phyloP scores from a whole-genome alignment of 2,329 filamentous ascomycete species.

The Fusarium torulosum region DNA sequence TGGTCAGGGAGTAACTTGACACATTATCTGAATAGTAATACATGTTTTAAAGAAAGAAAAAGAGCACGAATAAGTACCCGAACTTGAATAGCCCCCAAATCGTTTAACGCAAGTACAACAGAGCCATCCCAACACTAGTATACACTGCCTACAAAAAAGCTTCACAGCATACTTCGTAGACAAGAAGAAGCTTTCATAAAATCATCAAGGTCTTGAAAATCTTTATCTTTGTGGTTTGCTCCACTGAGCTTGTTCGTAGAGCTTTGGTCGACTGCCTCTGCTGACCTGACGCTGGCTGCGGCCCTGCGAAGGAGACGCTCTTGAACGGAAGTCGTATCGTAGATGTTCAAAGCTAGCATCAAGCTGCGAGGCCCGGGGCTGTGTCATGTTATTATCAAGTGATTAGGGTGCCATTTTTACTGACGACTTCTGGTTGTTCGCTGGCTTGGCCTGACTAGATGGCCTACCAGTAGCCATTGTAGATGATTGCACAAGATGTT shows the following conservation, averaged over 20 bases:
- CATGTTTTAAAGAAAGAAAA: background rate
- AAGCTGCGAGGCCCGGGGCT: background rate
- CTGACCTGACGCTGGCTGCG: background rate
- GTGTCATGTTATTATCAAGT: background rate
- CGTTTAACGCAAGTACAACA: background rate
- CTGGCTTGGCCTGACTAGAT: background rate
- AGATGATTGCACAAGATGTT: background rate
- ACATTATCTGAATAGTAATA: background rate
- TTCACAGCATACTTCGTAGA: background rate
- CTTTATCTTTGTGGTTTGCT: rapidly evolving
- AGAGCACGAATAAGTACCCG: too few species aligned
- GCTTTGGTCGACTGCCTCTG: background rate
- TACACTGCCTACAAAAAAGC: background rate
- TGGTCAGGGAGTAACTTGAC: background rate
- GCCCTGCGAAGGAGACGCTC: conserved; percentile 1
- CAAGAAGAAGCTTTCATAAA: background rate
- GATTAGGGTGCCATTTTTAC: background rate
- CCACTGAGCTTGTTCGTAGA: background rate
- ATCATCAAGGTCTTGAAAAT: background rate
- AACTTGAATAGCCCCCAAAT: too few species aligned
- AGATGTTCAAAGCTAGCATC: conserved; percentile 20
- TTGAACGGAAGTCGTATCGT: conserved; percentile 14
- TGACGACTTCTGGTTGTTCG: conserved; percentile 1
- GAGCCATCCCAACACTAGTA: background rate
- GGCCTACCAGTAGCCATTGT: conserved; percentile 3